A percentile compares a stretch with the other conserved stretches of the same genome.
Evolutionary conservation across 1,139 yeast genomes (phyloP).

Genomic region (Pneumocystis carinii): DNA sequence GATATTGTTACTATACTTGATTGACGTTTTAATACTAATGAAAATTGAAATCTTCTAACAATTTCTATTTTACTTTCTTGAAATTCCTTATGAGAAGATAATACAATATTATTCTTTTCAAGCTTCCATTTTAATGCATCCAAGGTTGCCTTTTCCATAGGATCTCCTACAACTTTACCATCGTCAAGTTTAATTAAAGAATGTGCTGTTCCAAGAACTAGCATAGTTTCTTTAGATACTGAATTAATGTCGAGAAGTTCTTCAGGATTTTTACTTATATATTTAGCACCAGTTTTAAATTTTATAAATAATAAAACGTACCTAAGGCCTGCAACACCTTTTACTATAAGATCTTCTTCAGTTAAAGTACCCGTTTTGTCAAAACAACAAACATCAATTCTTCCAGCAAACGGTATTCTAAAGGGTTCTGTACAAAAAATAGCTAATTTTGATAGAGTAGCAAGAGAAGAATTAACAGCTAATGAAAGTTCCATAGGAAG

Average conservation of each 20-base stretch:
- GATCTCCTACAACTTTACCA: constrained; percentile 71
- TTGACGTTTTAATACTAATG: constrained; percentile 89
- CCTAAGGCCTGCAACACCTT: constrained; percentile 78
- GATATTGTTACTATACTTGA: constrained; percentile 63
- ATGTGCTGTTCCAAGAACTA: constrained; percentile 86
- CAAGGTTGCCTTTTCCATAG: constrained; percentile 95
- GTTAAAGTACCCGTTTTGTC: constrained; percentile 98
- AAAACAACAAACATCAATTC: constrained; percentile 95
- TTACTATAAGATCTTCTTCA: constrained; percentile 90
- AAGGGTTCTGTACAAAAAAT: constrained; percentile 97
- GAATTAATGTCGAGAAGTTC: constrained; percentile 43
- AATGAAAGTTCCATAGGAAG: constrained; percentile 97
- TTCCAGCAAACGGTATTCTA: constrained; percentile 94
- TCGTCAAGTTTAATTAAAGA: constrained; percentile 87
- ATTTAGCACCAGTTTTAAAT: constrained; percentile 2
- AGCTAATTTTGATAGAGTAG: constrained; percentile 72
- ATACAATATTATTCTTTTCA: constrained; percentile 46
- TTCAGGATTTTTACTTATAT: constrained; percentile 19
- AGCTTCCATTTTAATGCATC: constrained; percentile 79
- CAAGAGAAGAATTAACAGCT: constrained; percentile 88
- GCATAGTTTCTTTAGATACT: constrained; percentile 51
- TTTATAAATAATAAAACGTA: neutral
- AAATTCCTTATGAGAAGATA: constrained; percentile 4
- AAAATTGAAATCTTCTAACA: constrained; percentile 88
- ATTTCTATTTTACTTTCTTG: constrained; percentile 41